Base-by-base conservation (phyloP, 2,329 filamentous ascomycete genomes). In the Ophiostoma novo-ulmi region DNA sequence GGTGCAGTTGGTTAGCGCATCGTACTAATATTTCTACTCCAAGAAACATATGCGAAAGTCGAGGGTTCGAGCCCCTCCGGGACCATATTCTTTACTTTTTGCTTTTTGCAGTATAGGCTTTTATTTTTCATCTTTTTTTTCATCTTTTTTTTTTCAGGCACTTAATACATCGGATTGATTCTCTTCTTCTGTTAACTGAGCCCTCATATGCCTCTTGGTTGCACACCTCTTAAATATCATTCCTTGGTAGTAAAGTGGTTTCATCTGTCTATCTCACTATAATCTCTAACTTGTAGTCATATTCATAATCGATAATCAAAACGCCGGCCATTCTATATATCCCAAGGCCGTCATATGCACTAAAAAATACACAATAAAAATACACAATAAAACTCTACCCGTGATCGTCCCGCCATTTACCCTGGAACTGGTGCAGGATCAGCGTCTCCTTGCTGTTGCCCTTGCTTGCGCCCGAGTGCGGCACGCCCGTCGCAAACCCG, bases 1-100 rank as follows among this genome's bases (percentile, higher is more conserved):
- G 73, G 73, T 74, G 73, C 73, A 74, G 71, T 72, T 74, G 72
- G 71, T 74, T 74, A 74, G 73, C 73, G 73, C 73, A 74, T 74
- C 73, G 73, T 74, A 74, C 73, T 74, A 74, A 74, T 74, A 74
- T 68, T 71, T 73, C 65, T 65, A 7, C 63, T 6, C 10, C 26
- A 52, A 64, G 70, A 71, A 70, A 70, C 66, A 39, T 58, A 74
- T 74, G 73, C 73, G 73, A 74, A 74, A 74, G 73, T 74, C 73
- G 73, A 74, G 73, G 72, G 73, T 74, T 74, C 73, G 73, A 74
- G 73, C 73, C 73, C 72, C 73, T 74, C 73, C 73, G 73, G 72
- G 73, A 74, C 72, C 73, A 74, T 69, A 41, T 48, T 44, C 11
- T 71, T 14, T 61, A 14, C 41, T 65, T 65, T 52, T 70, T 69